These are phyloP conservation scores for Talaromyces rugulosus DNA, from an alignment of 2,329 filamentous ascomycete species.

Conservation along the genomic window DNA sequence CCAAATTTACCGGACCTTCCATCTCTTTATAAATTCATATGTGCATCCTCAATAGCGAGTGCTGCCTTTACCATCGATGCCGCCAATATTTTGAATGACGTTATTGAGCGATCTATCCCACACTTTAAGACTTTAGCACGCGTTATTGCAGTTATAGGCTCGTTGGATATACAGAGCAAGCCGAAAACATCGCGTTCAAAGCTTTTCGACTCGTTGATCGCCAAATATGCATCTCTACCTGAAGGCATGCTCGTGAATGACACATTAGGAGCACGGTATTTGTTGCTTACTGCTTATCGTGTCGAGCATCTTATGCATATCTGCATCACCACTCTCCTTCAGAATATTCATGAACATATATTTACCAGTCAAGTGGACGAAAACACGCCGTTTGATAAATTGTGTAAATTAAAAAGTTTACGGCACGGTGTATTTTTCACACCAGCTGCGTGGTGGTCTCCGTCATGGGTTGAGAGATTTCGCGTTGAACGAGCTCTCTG, in stretches of 20 bases:
- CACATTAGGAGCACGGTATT: background rate
- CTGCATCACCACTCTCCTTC: constrained; percentile 8
- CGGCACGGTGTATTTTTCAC: background rate
- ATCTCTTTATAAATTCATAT: constrained; percentile 5
- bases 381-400: too few species aligned
- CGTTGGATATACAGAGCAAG: background rate
- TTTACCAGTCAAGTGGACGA: too few species aligned
- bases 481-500: constrained; percentile 7
- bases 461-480: constrained; percentile 8
- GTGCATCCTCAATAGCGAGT: constrained; percentile 3
- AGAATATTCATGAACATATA: constrained; percentile 3
- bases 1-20: constrained; percentile 3
- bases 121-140: constrained; percentile 10
- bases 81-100: constrained; percentile 2
- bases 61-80: background rate
- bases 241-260: constrained; percentile 3
- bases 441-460: constrained; percentile 9
- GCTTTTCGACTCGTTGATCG: background rate
- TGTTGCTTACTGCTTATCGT: constrained; percentile 10
- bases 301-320: constrained; percentile 9
- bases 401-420: background rate
- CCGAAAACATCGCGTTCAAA: background rate
- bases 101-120: constrained; percentile 9
- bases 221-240: background rate
- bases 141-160: constrained; percentile 9